Evolutionary conservation across 2,329 filamentous ascomycete species (phyloP).

Genomic region (Calonectria hongkongensis): DNA sequence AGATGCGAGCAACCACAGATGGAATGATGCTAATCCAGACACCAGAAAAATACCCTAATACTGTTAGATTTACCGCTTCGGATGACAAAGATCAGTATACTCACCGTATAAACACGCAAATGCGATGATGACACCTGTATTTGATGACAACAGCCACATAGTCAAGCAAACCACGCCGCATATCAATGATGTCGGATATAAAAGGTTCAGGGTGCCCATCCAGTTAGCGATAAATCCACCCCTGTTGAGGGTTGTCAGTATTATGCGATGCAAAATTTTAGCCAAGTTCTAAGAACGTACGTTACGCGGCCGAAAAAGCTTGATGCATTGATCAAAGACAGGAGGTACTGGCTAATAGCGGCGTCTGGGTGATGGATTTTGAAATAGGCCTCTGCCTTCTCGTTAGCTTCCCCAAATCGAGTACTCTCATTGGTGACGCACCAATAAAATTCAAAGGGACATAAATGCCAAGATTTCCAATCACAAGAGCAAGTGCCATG

Average conservation of each 20-base stretch:
- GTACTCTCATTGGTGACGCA: accelerated
- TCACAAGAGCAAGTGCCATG: constrained; percentile 7
- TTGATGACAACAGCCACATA: constrained; percentile 3
- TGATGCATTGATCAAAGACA: background rate
- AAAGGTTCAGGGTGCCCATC: constrained; percentile 2
- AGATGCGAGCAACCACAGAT: constrained; percentile 6
- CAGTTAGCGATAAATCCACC: constrained; percentile 15
- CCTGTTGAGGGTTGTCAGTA: background rate
- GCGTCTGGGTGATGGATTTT: constrained; percentile 3
- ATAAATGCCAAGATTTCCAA: background rate
- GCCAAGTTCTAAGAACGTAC: background rate
- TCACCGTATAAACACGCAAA: constrained; percentile 10
- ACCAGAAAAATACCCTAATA: constrained; percentile 6
- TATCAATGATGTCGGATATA: background rate
- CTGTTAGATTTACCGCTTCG: background rate
- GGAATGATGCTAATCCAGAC: constrained; percentile 5
- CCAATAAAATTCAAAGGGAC: constrained; percentile 9
- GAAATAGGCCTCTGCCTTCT: background rate
- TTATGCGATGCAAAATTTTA: accelerated
- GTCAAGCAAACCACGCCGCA: constrained; percentile 1
- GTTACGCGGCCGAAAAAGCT: constrained; percentile 17
- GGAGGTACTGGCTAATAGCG: background rate
- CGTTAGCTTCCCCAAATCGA: background rate
- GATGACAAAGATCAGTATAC: too few relatives aligned
- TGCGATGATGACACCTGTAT: background rate